A percentile compares a stretch with the other conserved stretches of the same genome.
These are phyloP conservation scores for Scytalidium lignicola DNA, from an alignment of 2,329 filamentous ascomycete species.

Conservation along the genomic window DNA sequence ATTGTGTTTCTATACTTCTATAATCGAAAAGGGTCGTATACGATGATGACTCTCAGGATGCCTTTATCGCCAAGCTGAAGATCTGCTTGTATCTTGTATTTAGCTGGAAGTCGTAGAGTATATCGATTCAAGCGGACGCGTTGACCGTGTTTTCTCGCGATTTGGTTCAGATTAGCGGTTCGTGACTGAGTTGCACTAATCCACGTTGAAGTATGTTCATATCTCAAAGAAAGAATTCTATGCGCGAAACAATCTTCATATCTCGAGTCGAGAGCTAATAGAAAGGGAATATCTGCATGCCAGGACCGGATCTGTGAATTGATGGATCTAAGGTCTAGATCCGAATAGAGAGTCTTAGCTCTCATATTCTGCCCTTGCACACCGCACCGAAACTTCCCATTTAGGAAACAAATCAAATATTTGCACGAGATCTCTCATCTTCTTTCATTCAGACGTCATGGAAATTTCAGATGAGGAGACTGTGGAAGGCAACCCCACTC, in stretches of 20 bases:
- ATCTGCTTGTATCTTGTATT: slow-evolving; percentile 61
- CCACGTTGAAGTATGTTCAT: neutral
- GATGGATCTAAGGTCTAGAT: neutral
- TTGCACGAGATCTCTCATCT: neutral
- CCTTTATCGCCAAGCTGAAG: neutral
- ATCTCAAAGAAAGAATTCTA: neutral
- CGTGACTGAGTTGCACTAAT: neutral
- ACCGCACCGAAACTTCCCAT: neutral
- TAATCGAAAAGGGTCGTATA: neutral
- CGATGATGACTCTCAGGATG: neutral
- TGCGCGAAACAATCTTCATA: too few species aligned
- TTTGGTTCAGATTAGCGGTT: neutral
- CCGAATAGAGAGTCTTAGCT: neutral
- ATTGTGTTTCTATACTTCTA: neutral
- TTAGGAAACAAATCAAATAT: neutral
- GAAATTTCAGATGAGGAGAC: neutral
- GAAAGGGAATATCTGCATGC: neutral
- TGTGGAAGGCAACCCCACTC: neutral
- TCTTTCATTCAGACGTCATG: neutral
- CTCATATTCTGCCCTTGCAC: neutral
- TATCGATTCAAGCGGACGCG: neutral
- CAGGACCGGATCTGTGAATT: too few species aligned
- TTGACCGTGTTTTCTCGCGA: neutral
- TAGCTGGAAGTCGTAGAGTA: slow-evolving; percentile 25
- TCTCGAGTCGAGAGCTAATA: too few species aligned